Evolutionary conservation across 768 basidiomycete genomes (phyloP).

Genomic region (Tulasnella sp.): DNA sequence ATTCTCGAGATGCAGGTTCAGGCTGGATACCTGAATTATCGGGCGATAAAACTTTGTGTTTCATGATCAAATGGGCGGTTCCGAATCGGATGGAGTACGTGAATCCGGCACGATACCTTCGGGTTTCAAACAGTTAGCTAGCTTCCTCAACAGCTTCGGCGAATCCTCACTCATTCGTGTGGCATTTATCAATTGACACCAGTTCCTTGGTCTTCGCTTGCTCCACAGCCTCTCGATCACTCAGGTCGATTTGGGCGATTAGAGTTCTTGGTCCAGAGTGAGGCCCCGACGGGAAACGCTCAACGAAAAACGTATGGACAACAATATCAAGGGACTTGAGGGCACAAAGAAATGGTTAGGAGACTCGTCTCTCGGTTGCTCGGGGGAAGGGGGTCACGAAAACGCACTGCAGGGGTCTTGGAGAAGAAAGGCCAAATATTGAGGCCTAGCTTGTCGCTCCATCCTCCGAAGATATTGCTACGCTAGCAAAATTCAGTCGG

Average conservation of each 20-base stretch:
- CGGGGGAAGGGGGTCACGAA: neutral
- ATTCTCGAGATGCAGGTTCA: neutral
- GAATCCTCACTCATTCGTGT: neutral
- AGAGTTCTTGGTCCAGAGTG: neutral
- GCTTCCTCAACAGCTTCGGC: neutral
- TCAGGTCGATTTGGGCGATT: neutral
- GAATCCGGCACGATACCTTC: neutral
- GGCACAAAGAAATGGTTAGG: neutral
- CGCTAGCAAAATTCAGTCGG: neutral
- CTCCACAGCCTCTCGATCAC: neutral
- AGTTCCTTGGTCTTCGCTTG: neutral
- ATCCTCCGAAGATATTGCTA: neutral
- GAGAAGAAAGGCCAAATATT: neutral
- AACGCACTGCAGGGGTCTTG: neutral
- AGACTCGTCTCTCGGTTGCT: neutral
- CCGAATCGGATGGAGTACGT: neutral
- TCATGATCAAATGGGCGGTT: neutral
- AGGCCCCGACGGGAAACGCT: neutral
- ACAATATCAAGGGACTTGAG: neutral
- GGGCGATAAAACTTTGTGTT: neutral
- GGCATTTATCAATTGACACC: neutral
- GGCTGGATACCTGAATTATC: neutral
- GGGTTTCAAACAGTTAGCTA: neutral
- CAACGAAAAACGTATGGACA: neutral
- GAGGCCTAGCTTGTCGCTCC: neutral